Evolutionary conservation across 2,329 filamentous ascomycete genomes (phyloP), one percentile per base, ranked within the genome.

Genomic region (Apiospora arundinis): DNA sequence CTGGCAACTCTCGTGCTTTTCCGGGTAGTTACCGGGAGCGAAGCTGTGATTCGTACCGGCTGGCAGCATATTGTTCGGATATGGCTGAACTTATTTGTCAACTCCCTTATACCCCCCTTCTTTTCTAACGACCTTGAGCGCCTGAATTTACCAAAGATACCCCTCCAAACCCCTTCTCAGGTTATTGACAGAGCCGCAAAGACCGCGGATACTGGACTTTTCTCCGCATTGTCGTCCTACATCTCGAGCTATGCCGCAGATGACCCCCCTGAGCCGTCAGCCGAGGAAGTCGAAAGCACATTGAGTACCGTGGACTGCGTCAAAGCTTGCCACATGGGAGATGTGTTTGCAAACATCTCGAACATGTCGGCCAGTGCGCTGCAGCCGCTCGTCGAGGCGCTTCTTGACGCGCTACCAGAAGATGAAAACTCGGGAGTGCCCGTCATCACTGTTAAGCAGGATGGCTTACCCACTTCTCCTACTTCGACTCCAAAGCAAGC

Each of bases 231-330:
- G 77, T 97, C 95, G 0, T 97, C 93, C 6, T 99, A 98, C 78
- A 95, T 99, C 44, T 97, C 95, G n/a, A 98, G 95, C 81, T 98
- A 99, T 80, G 96, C 97, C 56, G 97, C 96, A 14, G 96, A 98
- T 81, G 96, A 99, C 78, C 96, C 96, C 16, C 96, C 96, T 0
- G 96, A 99, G 83, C 96, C 96, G 2, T 98, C 96, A 1, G 95
- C 98, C 74, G 95, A 98, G 80, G 96, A 99, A 80, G 87, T 99
- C 42, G 96, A 99, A 78, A 97, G 96, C 79, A 98, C 96, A 0
- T 85, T 99, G 12, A 96, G 93, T 79, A 95, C 96, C 0, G 93
- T 98, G 2, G 96, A 98, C 80, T 99, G 95, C 77, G 91, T 99
- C 56, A 95, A 93, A 76, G 92, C 94, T 63, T 99, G 96, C 80